A percentile compares a stretch with the other conserved stretches of the same genome.
Evolutionary conservation across 2,329 filamentous ascomycete genomes (phyloP).

Genomic region (Hypoxylon sp.): DNA sequence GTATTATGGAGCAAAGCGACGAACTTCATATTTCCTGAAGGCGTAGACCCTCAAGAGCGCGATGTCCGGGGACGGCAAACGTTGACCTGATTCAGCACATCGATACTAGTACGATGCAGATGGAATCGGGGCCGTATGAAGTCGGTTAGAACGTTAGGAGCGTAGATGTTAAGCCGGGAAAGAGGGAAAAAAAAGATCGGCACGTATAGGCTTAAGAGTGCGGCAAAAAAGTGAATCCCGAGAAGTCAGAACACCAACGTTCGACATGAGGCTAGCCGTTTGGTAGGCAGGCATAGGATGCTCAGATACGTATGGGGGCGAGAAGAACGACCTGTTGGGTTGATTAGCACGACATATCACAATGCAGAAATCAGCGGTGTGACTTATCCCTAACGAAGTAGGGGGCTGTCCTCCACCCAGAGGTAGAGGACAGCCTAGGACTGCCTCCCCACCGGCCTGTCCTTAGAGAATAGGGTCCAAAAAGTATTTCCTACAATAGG

Average conservation of each 20-base stretch:
- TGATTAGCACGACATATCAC: slow-evolving; percentile 41
- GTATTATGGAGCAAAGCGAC: too few relatives aligned
- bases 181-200: too few relatives aligned
- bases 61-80: too few relatives aligned
- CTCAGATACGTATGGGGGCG: not conserved
- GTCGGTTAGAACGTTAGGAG: too few relatives aligned
- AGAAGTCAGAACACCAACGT: not conserved
- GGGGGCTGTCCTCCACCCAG: slow-evolving; percentile 49
- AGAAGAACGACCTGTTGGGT: slow-evolving; percentile 29
- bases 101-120: too few relatives aligned
- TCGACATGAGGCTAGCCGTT: not conserved
- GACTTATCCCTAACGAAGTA: slow-evolving; percentile 53
- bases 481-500: slow-evolving; percentile 48
- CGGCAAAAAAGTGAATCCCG: not conserved
- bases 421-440: slow-evolving; percentile 47
- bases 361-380: slow-evolving; percentile 3
- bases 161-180: too few relatives aligned
- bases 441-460: slow-evolving; percentile 38
- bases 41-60: too few relatives aligned
- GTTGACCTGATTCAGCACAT: too few relatives aligned
- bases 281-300: not conserved
- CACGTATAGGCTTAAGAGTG: not conserved
- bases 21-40: too few relatives aligned
- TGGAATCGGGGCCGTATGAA: too few relatives aligned
- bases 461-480: slow-evolving; percentile 28